Evolutionary conservation across 306 rosid genomes (phyloP), one percentile per base, ranked within the genome.

Genomic region (Medicago ruthenica): DNA sequence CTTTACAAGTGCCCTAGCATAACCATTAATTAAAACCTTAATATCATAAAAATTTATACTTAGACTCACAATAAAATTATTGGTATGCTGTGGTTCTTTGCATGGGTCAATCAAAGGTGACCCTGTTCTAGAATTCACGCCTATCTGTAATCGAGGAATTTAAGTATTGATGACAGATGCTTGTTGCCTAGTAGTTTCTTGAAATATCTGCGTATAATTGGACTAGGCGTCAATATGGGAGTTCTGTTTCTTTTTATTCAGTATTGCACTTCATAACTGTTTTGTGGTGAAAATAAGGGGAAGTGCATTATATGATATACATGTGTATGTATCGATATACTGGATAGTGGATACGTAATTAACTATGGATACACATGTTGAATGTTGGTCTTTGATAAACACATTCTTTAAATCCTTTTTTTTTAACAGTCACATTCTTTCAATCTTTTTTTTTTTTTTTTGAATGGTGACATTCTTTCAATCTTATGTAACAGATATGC

Each of bases 201-300:
- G 37, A 41, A 36, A 67, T 67, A 24, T 67, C 74, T 76, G 44
- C 20, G 22, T 21, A 15, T n/a, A 40, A 22, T 21, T 67, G 59
- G 36, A 76, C 67, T 67, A 67, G 67, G 13, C 4, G 1, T 53
- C 4, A n/a, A 17, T 8, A 6, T 22, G 55, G 39, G 55, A 55
- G 65, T 48, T 75, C 15, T 3, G n/a, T 68, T 75, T 80, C 72
- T 59, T n/a, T 39, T 34, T 77, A 36, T 47, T 54, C 7, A 22
- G 61, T 10, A 65, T 67, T 55, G 17, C 15, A 58, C 54, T 80
- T 47, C 57, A 67, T n/a, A 9, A 18, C 17, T 66, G 39, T 18
- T 17, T 42, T 41, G 18, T 15, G 10, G 73, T 60, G 54, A 63
- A 39, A 10, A 47, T 70, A 24, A 21, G 13, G 24, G 41, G 62